Conservation (phyloP, 116 monocot species). For the Zostera marina region DNA sequence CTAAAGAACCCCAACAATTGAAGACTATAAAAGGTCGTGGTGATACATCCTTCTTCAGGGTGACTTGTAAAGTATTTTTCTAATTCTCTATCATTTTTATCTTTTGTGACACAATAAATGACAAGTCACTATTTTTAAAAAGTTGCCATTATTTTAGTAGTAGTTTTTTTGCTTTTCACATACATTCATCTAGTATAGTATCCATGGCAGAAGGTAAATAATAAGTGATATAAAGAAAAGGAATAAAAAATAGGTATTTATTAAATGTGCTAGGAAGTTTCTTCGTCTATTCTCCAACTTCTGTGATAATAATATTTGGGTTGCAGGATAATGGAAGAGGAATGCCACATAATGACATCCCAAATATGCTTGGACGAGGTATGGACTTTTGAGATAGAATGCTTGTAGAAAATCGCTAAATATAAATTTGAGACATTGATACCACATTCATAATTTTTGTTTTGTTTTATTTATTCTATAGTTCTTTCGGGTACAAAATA, state of each 20-base stretch:
- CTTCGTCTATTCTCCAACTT: not conserved
- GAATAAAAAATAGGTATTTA: not conserved
- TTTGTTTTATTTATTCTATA: conserved; percentile 21
- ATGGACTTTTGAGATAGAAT: not conserved
- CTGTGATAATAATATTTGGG: not conserved
- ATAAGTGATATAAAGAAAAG: too few relatives aligned
- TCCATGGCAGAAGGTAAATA: too few relatives aligned
- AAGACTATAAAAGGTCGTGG: conserved; percentile 67
- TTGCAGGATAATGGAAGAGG: conserved; percentile 97
- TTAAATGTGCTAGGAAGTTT: not conserved
- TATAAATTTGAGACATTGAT: not conserved
- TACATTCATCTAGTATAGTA: not conserved
- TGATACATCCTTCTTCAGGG: conserved; percentile 79
- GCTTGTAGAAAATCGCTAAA: not conserved
- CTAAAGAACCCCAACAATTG: conserved; percentile 38
- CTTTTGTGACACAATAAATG: not conserved
- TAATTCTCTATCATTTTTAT: not conserved
- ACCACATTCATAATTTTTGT: too few relatives aligned
- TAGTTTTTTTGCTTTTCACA: too few relatives aligned
- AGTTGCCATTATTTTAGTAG: not conserved
- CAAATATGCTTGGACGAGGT: conserved; percentile 99
- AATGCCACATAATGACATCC: conserved; percentile 98
- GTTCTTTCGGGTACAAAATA: conserved; percentile 99
- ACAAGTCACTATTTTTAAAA: too few relatives aligned
- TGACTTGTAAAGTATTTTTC: conserved; percentile 69